Evolutionary conservation across 106 monocot species (phyloP), one percentile per base, ranked within the genome.

Genomic region (Dendrobium huoshanense): DNA sequence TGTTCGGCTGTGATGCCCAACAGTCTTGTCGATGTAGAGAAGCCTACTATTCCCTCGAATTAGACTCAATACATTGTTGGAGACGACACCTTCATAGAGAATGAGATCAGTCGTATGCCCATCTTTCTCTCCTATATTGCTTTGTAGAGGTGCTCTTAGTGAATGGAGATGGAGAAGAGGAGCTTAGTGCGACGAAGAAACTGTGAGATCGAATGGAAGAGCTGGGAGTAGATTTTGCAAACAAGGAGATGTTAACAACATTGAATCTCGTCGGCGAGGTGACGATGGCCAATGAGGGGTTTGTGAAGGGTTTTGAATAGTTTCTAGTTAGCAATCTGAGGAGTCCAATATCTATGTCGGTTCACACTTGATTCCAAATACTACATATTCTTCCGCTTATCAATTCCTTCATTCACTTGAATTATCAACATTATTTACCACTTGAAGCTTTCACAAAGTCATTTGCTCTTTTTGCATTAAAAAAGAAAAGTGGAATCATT

Each of bases 61-160:
- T 31, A 31, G 31, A 31, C 31, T 31, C 31, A 31, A 31, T 31
- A 31, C 31, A 31, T 31, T 31, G 31, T 31, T 31, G 31, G 31
- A 31, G 31, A 31, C 1, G 0, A 31, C 31, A 31, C 31, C 1
- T 1, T 31, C 31, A 31, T 31, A 31, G 31, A 31, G 31, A 31
- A 31, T 31, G 31, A 31, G 31, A 31, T 31, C 31, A 31, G 31
- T 1, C 18, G 83, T 79, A 61, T 25, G 79, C 74, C 73, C 84
- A 84, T 79, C 84, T 75, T 44, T 84, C 84, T 9, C 79, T 78
- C 29, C 29, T 37, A 75, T 75, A 79, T n/a, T 79, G 16, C 74
- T 84, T 31, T 31, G 31, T 31, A 31, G 31, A 31, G 31, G 31
- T 31, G 31, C 31, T 31, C 73, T 84, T 79, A 4, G 79, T 79